Evolutionary conservation across 805 yeast genomes (phyloP), one percentile per base, ranked within the genome.

Genomic region (Ogataea trehaloabstinens): DNA sequence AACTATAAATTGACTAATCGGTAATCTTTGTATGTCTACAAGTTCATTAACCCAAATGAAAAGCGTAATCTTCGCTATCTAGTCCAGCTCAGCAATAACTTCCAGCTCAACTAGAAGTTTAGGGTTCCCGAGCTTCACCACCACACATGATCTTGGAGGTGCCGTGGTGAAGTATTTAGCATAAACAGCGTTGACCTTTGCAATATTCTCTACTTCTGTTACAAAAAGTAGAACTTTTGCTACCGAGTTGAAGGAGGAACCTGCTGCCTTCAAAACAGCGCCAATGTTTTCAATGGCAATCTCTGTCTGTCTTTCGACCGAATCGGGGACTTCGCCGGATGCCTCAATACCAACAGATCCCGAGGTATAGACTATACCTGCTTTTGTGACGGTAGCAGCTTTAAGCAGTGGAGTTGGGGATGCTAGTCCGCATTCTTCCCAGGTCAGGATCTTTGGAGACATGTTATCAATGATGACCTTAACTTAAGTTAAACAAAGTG

Each of bases 71-170:
- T n/a, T n/a, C n/a, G n/a, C n/a, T n/a, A 8, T 7, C 33, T 37
- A 37, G 15, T 48, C 49, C 24, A 42, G 31, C 39, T 52, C 57
- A 6, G 59, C 60, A 46, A 74, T 56, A 31, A 68, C 66, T 48
- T 75, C 80, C 39, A 74, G 53, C 51, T 76, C 82, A 37, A 76
- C 75, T 40, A 69, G 65, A 33, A 74, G 44, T 16, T 60, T 49
- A 7, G 71, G 64, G 52, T 67, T 67, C 46, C 71, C 71, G 53
- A 76, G 73, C 8, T 64, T 66, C 28, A 68, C 76, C 38, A 76
- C 64, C 21, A 74, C 62, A 51, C 77, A 71, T 35, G 73, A 66
- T 60, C 82, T 67, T 5, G 78, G 75, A 13, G 80, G 80, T 42
- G 64, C 63, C 27, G 62, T 64, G 0, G 67, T 63, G 60, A 75